Conservation (phyloP, 2,329 filamentous ascomycete species). For the Fusarium equiseti region DNA sequence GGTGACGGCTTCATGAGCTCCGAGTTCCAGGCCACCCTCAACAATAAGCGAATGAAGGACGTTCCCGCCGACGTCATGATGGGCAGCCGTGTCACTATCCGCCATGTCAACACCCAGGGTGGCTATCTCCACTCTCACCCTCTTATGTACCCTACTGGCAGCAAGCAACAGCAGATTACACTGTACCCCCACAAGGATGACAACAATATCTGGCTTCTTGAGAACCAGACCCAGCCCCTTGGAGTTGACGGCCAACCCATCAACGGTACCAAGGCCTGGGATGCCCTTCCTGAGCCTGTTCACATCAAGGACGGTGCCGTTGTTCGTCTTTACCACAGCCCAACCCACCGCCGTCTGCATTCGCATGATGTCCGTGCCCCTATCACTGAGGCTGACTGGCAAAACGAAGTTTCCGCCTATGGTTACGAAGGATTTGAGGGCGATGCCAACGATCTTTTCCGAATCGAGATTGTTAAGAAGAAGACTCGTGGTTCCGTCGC, state of each 20-base stretch:
- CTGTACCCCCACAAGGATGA: slow-evolving; percentile 99
- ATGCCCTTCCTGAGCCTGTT: slow-evolving; percentile 72
- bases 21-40: slow-evolving; percentile 97
- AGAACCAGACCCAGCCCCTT: slow-evolving; percentile 95
- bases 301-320: slow-evolving; percentile 84
- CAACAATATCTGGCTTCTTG: slow-evolving; percentile 93
- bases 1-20: slow-evolving; percentile 99
- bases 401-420: slow-evolving; percentile 96
- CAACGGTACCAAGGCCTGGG: slow-evolving; percentile 87
- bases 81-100: slow-evolving; percentile 86
- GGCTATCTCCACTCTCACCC: slow-evolving; percentile 97
- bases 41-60: slow-evolving; percentile 96
- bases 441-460: slow-evolving; percentile 96
- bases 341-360: slow-evolving; percentile 90
- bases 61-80: slow-evolving; percentile 92
- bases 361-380: slow-evolving; percentile 94
- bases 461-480: slow-evolving; percentile 92
- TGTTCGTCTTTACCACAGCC: slow-evolving; percentile 84
- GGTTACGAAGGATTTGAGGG: slow-evolving; percentile 97
- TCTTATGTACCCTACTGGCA: slow-evolving; percentile 97
- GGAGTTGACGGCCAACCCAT: slow-evolving; percentile 80
- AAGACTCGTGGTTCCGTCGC: slow-evolving; percentile 83
- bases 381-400: slow-evolving; percentile 90
- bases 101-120: slow-evolving; percentile 97
- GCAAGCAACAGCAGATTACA: slow-evolving; percentile 98